Evolutionary conservation across 2,329 filamentous ascomycete species (phyloP).

Genomic region (Aureobasidium sp.): DNA sequence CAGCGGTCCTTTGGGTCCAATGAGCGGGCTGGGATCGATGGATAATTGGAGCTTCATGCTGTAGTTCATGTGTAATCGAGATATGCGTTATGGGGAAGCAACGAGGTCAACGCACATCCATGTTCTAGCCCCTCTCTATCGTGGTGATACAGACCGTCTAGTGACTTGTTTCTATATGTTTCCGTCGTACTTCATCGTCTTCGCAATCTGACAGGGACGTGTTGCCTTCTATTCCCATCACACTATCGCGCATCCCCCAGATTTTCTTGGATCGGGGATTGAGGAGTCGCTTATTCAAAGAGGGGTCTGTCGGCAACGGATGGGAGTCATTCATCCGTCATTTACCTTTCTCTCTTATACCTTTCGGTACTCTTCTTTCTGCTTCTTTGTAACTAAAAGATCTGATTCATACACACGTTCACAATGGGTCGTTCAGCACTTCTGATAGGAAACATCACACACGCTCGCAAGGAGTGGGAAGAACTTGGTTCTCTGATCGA

Average conservation of each 20-base stretch:
- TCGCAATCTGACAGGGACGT: too few species aligned
- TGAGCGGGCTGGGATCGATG: constrained; percentile 23
- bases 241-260: too few species aligned
- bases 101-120: background rate
- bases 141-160: too few species aligned
- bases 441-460: constrained; percentile 36
- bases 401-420: background rate
- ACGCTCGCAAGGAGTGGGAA: constrained; percentile 40
- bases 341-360: background rate
- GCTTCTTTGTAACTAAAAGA: background rate
- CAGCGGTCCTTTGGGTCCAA: constrained; percentile 24
- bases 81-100: background rate
- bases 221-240: too few species aligned
- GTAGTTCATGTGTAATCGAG: background rate
- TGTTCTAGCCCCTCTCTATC: too few species aligned
- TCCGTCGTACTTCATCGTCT: too few species aligned
- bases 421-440: constrained; percentile 25
- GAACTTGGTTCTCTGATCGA: constrained; percentile 24
- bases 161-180: too few species aligned
- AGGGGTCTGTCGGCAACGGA: background rate
- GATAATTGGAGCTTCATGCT: constrained; percentile 23
- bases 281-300: too few species aligned
- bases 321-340: background rate
- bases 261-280: too few species aligned
- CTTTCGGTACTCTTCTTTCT: background rate